Evolutionary conservation across 805 yeast genomes (phyloP).

Genomic region (Lipomyces starkeyi): DNA sequence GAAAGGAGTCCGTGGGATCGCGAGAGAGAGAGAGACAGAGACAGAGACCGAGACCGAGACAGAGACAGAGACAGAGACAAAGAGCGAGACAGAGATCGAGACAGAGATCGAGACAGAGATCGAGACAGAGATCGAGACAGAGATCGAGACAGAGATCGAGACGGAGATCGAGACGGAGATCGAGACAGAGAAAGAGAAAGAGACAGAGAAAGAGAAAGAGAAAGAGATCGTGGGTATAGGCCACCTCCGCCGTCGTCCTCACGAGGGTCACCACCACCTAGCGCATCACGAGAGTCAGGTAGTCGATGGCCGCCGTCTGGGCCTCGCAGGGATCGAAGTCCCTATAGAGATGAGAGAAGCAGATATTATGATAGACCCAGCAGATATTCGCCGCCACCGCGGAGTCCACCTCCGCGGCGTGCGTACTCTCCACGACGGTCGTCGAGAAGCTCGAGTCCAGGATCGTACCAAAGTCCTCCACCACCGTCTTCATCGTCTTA

Average conservation of each 20-base stretch:
- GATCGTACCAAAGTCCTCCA: slow-evolving; percentile 17
- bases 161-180: slow-evolving; percentile 14
- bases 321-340: slow-evolving; percentile 13
- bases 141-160: slow-evolving; percentile 11
- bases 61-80: slow-evolving; percentile 15
- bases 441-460: slow-evolving; percentile 26
- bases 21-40: slow-evolving; percentile 22
- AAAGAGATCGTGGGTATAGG: slow-evolving; percentile 11
- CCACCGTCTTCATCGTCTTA: slow-evolving; percentile 13
- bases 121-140: slow-evolving; percentile 19
- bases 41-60: slow-evolving; percentile 22
- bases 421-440: slow-evolving; percentile 20
- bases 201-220: slow-evolving; percentile 17
- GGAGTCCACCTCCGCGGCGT: slow-evolving; percentile 3
- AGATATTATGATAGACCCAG: slow-evolving; percentile 15
- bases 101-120: slow-evolving; percentile 25
- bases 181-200: slow-evolving; percentile 26
- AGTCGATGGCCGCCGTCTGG: background rate
- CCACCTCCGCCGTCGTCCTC: slow-evolving; percentile 14
- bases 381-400: slow-evolving; percentile 21
- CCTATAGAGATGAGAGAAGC: slow-evolving; percentile 1
- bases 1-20: slow-evolving; percentile 29
- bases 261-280: slow-evolving; percentile 11
- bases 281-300: background rate
- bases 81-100: slow-evolving; percentile 15